Evolutionary conservation across 2,329 filamentous ascomycete genomes (phyloP).

Genomic region (Colletotrichum cereale): DNA sequence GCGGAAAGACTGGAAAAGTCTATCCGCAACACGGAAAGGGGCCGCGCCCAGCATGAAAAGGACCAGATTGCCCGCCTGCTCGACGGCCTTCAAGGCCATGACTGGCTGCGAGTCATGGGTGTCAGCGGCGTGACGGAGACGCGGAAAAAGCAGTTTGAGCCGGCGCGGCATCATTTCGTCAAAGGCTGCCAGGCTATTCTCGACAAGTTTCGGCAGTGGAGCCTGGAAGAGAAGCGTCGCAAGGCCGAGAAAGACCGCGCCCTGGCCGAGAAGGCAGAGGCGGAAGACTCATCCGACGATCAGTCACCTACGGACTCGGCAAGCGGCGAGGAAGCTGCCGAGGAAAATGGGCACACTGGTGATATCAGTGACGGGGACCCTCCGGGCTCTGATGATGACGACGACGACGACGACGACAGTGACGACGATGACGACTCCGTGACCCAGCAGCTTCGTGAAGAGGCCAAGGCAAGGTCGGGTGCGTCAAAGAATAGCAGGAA

Average conservation of each 20-base stretch:
- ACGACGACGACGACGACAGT: constrained; percentile 74
- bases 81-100: constrained; percentile 87
- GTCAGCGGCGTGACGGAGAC: constrained; percentile 87
- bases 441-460: constrained; percentile 81
- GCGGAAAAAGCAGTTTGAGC: constrained; percentile 88
- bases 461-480: constrained; percentile 70
- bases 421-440: constrained; percentile 76
- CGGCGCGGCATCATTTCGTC: constrained; percentile 87
- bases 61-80: constrained; percentile 75
- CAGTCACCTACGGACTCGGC: constrained; percentile 44
- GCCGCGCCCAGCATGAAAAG: constrained; percentile 74
- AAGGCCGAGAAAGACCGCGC: constrained; percentile 81
- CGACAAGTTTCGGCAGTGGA: constrained; percentile 90
- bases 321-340: constrained; percentile 53
- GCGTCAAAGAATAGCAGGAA: constrained; percentile 50
- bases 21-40: constrained; percentile 74
- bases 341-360: constrained; percentile 44
- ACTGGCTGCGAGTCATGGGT: constrained; percentile 94
- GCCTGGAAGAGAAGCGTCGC: constrained; percentile 86
- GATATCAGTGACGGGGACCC: constrained; percentile 51
- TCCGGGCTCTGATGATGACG: constrained; percentile 72
- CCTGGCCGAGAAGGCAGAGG: constrained; percentile 61
- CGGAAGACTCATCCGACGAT: constrained; percentile 39
- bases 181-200: constrained; percentile 84
- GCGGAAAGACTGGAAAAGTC: constrained; percentile 72